phyloP scores from a whole-genome alignment of 2,329 filamentous ascomycete genomes.

The Alternaria ethzedia region DNA sequence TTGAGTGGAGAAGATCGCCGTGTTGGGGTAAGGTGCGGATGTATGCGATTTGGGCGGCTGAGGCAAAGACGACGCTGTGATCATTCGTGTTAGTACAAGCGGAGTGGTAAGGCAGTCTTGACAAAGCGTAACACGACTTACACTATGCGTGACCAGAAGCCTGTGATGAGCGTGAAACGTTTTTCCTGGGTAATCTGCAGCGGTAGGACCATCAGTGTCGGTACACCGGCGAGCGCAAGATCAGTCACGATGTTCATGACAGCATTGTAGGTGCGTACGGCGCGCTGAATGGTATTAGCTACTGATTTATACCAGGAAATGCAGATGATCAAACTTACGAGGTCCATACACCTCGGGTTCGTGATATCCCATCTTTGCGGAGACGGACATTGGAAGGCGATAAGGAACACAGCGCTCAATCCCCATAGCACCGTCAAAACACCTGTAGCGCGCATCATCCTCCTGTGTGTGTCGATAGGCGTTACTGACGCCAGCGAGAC shows the following conservation, averaged over 20 bases:
- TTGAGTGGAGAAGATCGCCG: not conserved
- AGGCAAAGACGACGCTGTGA: not conserved
- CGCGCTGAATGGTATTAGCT: not conserved
- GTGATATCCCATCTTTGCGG: not conserved
- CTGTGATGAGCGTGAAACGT: not conserved
- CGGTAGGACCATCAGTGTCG: not conserved
- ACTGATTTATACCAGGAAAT: no score
- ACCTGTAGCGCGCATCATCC: not conserved
- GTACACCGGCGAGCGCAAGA: slow-evolving; percentile 1
- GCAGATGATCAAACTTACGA: not conserved
- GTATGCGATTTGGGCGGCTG: not conserved
- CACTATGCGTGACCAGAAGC: slow-evolving; percentile 1
- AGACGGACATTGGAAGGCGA: slow-evolving; percentile 7
- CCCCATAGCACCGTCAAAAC: slow-evolving; percentile 4
- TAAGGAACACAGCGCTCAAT: not conserved
- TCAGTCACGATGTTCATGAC: slow-evolving; percentile 8
- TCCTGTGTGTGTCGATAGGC: not conserved
- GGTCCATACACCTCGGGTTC: not conserved
- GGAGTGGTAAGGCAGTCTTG: not conserved
- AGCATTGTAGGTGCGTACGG: slow-evolving; percentile 1
- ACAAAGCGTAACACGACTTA: not conserved
- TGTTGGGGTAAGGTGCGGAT: not conserved
- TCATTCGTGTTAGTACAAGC: not conserved
- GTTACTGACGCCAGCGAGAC: not conserved
- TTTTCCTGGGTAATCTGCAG: not conserved